These are phyloP conservation scores for Argentina anserina DNA, from an alignment of 306 rosid species.

Conservation along the genomic window DNA sequence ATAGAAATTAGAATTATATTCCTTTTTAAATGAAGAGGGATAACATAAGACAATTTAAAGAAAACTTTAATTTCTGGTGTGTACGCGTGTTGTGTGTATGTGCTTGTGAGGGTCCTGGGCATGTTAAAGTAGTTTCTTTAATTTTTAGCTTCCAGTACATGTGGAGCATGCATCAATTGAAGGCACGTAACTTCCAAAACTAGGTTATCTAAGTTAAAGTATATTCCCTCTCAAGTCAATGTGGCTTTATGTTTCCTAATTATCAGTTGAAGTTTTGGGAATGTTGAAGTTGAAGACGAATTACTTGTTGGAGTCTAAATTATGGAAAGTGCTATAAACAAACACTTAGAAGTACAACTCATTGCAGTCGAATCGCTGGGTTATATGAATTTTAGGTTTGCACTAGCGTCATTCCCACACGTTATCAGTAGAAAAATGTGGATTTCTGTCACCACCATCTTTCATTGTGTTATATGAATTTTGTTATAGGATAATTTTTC, in stretches of 20 bases:
- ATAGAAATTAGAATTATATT: neutral
- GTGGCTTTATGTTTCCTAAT: neutral
- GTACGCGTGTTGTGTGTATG: too few relatives aligned
- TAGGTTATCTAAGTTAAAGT: neutral
- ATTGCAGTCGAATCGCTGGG: neutral
- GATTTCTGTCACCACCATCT: too few relatives aligned
- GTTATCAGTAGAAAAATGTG: too few relatives aligned
- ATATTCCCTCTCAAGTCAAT: neutral
- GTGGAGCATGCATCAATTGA: neutral
- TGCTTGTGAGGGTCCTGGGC: neutral
- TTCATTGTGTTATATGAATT: too few relatives aligned
- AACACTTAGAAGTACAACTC: neutral
- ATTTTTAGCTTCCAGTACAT: neutral
- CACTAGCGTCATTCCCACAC: too few relatives aligned
- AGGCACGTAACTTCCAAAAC: neutral
- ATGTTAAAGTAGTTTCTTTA: neutral
- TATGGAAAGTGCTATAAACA: neutral
- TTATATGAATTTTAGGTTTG: too few relatives aligned
- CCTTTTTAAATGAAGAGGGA: neutral
- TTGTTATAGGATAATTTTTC: too few relatives aligned
- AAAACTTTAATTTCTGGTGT: neutral
- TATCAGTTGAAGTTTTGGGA: neutral
- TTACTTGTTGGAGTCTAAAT: neutral
- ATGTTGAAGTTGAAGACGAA: neutral
- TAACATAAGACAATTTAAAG: neutral